A percentile compares a stretch with the other conserved stretches of the same genome.
Conservation (phyloP, 352 stramenopile species). For the Globisporangium cylindrosporum region DNA sequence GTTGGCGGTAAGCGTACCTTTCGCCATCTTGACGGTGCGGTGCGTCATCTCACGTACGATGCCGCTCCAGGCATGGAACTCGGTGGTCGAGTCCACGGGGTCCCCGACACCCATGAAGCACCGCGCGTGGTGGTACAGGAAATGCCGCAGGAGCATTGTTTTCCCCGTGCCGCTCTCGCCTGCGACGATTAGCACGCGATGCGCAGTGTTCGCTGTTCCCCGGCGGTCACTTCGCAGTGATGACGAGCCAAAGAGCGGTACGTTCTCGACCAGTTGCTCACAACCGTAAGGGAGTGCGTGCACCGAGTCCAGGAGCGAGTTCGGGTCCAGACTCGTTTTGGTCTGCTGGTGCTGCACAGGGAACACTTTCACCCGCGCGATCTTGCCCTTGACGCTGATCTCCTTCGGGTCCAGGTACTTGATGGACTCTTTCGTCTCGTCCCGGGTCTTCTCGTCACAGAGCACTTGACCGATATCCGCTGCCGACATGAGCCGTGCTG, state of each 20-base stretch:
- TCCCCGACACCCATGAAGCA: slow-evolving; percentile 60
- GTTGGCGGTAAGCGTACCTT: background rate
- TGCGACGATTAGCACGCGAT: slow-evolving; percentile 53
- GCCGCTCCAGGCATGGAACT: slow-evolving; percentile 58
- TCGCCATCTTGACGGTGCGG: slow-evolving; percentile 30
- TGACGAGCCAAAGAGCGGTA: slow-evolving; percentile 44
- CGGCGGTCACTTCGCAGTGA: slow-evolving; percentile 12
- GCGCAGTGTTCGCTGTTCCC: slow-evolving; percentile 4
- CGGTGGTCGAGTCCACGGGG: slow-evolving; percentile 48
- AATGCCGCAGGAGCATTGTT: slow-evolving; percentile 62
- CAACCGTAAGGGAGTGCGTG: slow-evolving; percentile 45
- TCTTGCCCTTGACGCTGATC: slow-evolving; percentile 69
- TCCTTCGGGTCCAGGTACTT: slow-evolving; percentile 45
- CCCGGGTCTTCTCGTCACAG: slow-evolving; percentile 65
- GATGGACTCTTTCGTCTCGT: slow-evolving; percentile 52
- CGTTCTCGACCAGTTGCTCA: slow-evolving; percentile 42
- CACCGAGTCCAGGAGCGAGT: slow-evolving; percentile 27
- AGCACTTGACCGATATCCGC: slow-evolving; percentile 59
- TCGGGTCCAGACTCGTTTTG: slow-evolving; percentile 33
- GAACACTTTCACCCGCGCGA: slow-evolving; percentile 40
- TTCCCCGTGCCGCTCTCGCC: slow-evolving; percentile 64
- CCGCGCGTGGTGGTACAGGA: slow-evolving; percentile 40
- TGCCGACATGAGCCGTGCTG: slow-evolving; percentile 72
- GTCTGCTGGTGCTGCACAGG: slow-evolving; percentile 33
- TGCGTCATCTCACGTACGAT: slow-evolving; percentile 43